These are phyloP conservation scores for Phycomyces nitens DNA, from an alignment of 192 early-diverging fungal genomes.

Conservation along the genomic window DNA sequence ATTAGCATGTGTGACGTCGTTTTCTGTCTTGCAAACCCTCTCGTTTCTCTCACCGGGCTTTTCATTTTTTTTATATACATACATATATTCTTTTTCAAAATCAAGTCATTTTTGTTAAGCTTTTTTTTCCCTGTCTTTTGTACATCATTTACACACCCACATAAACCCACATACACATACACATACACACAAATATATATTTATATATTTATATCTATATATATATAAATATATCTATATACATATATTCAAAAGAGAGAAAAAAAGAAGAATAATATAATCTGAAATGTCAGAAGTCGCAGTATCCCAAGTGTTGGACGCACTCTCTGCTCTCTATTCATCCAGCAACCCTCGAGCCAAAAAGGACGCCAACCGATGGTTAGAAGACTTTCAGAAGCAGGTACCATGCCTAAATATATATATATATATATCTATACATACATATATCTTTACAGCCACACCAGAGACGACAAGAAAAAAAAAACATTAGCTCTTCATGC, in stretches of 20 bases:
- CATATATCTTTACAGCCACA: no score
- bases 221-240: no score
- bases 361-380: conserved; percentile 70
- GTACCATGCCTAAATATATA: conserved; percentile 47
- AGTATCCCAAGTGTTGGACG: conserved; percentile 36
- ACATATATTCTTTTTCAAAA: background rate
- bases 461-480: background rate
- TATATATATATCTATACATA: no score
- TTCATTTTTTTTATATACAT: no score
- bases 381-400: conserved; percentile 85
- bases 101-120: conserved; percentile 8
- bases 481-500: background rate
- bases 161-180: no score
- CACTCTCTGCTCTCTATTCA: conserved; percentile 48
- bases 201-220: no score
- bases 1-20: background rate
- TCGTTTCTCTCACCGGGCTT: background rate
- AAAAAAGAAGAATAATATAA: background rate
- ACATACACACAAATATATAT: no score
- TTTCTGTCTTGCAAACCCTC: no score
- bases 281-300: conserved; percentile 21
- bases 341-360: conserved; percentile 34
- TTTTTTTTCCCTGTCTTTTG: background rate
- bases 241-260: no score
- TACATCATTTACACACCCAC: background rate